These are phyloP conservation scores for Talaromyces albobiverticillius DNA, from an alignment of 2,329 filamentous ascomycete species.

Conservation along the genomic window DNA sequence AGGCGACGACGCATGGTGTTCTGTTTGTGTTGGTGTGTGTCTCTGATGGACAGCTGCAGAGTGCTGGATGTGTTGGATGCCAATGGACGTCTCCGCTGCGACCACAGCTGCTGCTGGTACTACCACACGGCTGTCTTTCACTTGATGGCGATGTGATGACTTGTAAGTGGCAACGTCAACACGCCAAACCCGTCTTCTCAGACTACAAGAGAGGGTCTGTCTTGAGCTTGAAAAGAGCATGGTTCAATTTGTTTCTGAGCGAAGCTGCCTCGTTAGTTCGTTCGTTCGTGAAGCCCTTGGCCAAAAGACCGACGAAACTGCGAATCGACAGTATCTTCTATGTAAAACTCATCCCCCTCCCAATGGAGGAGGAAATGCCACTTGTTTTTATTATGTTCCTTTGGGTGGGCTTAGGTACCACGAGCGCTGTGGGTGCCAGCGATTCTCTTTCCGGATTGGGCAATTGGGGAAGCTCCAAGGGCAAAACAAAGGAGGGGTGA, in stretches of 20 bases:
- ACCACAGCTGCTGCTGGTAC: background rate
- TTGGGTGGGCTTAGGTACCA: background rate
- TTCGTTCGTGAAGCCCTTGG: background rate
- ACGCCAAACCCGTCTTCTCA: background rate
- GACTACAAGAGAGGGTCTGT: background rate
- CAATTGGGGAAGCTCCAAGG: background rate
- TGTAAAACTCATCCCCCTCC: too few relatives aligned
- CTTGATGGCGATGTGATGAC: background rate
- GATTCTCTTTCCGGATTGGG: conserved; percentile 5
- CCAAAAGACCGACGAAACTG: background rate
- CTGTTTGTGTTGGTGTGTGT: background rate
- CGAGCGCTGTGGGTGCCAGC: too few relatives aligned
- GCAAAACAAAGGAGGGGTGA: background rate
- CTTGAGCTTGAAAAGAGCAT: background rate
- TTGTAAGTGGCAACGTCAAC: background rate
- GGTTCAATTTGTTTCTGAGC: background rate
- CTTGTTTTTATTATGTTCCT: too few relatives aligned
- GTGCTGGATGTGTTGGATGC: background rate
- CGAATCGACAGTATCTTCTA: too few relatives aligned
- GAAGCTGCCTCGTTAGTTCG: too few relatives aligned
- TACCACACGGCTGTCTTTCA: background rate
- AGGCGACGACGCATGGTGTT: background rate
- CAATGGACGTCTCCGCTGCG: background rate
- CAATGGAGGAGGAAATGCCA: too few relatives aligned
- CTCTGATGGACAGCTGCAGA: background rate